A percentile compares a stretch with the other conserved stretches of the same genome.
These are phyloP conservation scores for Prosopis cineraria DNA, from an alignment of 306 rosid species.

Conservation along the genomic window DNA sequence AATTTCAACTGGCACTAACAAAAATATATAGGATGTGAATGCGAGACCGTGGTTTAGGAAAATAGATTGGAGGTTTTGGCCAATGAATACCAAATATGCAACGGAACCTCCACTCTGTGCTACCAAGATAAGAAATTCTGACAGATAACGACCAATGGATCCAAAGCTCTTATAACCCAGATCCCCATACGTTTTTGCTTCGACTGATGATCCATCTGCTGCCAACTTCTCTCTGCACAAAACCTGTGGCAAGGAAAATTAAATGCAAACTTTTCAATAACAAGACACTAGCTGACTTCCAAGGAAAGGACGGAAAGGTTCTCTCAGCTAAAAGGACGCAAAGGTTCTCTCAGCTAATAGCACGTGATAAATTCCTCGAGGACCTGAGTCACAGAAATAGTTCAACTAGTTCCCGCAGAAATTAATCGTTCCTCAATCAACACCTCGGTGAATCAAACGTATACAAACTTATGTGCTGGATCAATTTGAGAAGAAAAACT, in stretches of 20 bases:
- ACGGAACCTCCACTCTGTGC: conserved; percentile 78
- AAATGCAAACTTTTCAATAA: conserved; percentile 3
- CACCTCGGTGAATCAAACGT: conserved; percentile 12
- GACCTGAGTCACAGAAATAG: not conserved
- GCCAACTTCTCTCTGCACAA: conserved; percentile 70
- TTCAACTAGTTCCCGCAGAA: not conserved
- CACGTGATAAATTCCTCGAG: conserved; percentile 17
- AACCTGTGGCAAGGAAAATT: conserved; percentile 49
- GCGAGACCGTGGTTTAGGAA: conserved; percentile 43
- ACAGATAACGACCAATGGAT: conserved; percentile 61
- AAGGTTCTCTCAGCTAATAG: too few species aligned
- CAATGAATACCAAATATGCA: conserved; percentile 83
- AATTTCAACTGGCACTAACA: conserved; percentile 70
- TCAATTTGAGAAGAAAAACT: not conserved
- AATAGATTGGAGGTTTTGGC: conserved; percentile 70
- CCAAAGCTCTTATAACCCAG: conserved; percentile 73
- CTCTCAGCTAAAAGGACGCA: not conserved
- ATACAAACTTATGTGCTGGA: not conserved
- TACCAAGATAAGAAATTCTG: conserved; percentile 63
- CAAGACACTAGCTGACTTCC: not conserved
- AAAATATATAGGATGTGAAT: conserved; percentile 46
- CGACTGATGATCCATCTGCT: conserved; percentile 49
- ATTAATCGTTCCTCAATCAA: not conserved
- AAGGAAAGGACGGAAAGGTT: conserved; percentile 3
- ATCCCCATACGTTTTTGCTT: conserved; percentile 70